Evolutionary conservation across 176 grass and related monocot genomes (phyloP).

Genomic region (Cenchrus fungigraminus): DNA sequence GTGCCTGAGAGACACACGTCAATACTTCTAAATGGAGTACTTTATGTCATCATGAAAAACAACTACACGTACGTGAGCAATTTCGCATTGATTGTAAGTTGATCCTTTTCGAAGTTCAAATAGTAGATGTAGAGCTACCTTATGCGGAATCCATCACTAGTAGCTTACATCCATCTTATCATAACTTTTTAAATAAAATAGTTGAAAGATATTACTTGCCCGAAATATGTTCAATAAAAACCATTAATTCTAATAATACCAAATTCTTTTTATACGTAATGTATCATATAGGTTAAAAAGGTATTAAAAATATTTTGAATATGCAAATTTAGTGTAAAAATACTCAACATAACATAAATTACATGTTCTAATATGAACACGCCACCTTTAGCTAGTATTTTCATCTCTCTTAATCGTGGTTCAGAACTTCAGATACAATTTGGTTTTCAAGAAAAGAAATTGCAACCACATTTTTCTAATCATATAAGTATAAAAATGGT

Average conservation of each 20-base stretch:
- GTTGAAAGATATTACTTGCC: not conserved
- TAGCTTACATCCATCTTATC: not conserved
- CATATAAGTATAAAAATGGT: not conserved
- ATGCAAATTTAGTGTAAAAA: not conserved
- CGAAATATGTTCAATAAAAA: not conserved
- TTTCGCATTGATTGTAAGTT: not conserved
- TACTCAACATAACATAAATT: not conserved
- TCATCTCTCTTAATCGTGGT: not conserved
- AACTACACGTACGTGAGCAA: not conserved
- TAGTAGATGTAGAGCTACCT: not conserved
- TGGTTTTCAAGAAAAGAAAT: not conserved
- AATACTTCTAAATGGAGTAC: not conserved
- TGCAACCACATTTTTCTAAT: not conserved
- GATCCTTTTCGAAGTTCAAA: not conserved
- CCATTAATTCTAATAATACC: not conserved
- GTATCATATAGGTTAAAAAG: not conserved
- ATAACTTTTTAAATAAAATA: not conserved
- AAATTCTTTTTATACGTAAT: not conserved
- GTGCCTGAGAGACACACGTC: accelerated
- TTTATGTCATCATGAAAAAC: not conserved
- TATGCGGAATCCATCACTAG: not conserved
- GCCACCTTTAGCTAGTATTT: not conserved
- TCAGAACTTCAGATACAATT: no score
- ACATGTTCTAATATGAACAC: not conserved
- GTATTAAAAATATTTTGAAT: not conserved